These are phyloP conservation scores for Tuctoria greenei DNA, from an alignment of 176 grass and related monocot species.

Conservation along the genomic window DNA sequence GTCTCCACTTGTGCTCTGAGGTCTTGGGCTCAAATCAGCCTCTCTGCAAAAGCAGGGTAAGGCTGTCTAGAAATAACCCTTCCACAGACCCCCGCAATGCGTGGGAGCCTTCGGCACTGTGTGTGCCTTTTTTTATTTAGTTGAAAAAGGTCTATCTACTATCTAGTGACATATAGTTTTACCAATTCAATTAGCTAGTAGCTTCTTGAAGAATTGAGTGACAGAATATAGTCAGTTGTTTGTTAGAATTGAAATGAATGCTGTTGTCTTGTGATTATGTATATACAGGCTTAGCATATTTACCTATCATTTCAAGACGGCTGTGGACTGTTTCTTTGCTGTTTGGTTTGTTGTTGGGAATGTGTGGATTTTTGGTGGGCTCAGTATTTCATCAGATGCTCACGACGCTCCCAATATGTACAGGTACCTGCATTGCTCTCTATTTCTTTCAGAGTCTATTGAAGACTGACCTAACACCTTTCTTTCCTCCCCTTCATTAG, in stretches of 20 bases:
- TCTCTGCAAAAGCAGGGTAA: no score
- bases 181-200: constrained; percentile 5
- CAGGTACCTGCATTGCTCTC: constrained; percentile 51
- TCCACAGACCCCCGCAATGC: no score
- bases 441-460: constrained; percentile 33
- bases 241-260: constrained; percentile 11
- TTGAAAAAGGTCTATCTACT: constrained; percentile 9
- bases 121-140: no score
- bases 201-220: constrained; percentile 10
- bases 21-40: no score
- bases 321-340: constrained; percentile 95
- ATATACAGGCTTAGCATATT: constrained; percentile 66
- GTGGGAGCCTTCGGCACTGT: no score
- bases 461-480: constrained; percentile 16
- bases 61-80: no score
- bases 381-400: constrained; percentile 59
- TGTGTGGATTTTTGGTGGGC: constrained; percentile 99
- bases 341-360: constrained; percentile 99
- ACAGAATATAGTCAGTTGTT: not conserved
- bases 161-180: not conserved
- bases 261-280: constrained; percentile 27
- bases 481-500: constrained; percentile 44
- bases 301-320: constrained; percentile 91
- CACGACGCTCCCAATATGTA: constrained; percentile 84
- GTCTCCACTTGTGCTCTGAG: no score